phyloP scores from a whole-genome alignment of 805 yeast genomes.

The Myxozyma lipomycoides region DNA sequence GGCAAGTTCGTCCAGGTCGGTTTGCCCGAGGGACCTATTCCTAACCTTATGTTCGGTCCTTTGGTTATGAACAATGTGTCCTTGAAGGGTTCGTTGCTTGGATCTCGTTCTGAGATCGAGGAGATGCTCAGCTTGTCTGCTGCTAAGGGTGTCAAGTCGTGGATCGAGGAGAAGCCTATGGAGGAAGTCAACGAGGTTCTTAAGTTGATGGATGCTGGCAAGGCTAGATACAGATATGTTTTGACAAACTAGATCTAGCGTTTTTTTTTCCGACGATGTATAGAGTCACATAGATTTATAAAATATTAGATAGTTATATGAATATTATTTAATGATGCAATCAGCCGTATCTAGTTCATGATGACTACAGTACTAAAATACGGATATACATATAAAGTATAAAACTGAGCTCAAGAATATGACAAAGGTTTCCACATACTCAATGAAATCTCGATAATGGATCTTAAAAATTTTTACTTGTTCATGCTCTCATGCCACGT shows the following conservation, averaged over 20 bases:
- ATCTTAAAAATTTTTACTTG: too few species aligned
- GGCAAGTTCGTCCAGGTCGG: conserved; percentile 64
- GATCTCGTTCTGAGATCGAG: conserved; percentile 63
- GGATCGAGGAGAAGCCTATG: conserved; percentile 29
- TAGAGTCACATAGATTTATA: too few species aligned
- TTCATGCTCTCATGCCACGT: too few species aligned
- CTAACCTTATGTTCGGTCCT: conserved; percentile 26
- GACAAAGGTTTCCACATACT: too few species aligned
- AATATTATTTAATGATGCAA: too few species aligned
- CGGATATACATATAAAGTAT: too few species aligned
- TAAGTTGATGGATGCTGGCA: conserved; percentile 24
- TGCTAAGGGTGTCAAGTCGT: conserved; percentile 39
- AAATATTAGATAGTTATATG: too few species aligned
- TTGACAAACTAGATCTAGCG: conserved; percentile 21
- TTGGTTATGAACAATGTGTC: conserved; percentile 20
- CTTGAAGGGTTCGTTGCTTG: conserved; percentile 50
- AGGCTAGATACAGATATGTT: conserved; percentile 28
- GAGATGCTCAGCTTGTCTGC: conserved; percentile 65
- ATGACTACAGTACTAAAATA: too few species aligned
- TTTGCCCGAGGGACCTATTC: conserved; percentile 45
- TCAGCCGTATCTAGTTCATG: too few species aligned
- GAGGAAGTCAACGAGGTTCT: conserved; percentile 27
- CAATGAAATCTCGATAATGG: too few species aligned
- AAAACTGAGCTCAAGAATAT: too few species aligned
- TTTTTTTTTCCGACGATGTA: too few species aligned